Conservation (phyloP, 2,329 filamentous ascomycete genomes). For the Aspergillus sp. region DNA sequence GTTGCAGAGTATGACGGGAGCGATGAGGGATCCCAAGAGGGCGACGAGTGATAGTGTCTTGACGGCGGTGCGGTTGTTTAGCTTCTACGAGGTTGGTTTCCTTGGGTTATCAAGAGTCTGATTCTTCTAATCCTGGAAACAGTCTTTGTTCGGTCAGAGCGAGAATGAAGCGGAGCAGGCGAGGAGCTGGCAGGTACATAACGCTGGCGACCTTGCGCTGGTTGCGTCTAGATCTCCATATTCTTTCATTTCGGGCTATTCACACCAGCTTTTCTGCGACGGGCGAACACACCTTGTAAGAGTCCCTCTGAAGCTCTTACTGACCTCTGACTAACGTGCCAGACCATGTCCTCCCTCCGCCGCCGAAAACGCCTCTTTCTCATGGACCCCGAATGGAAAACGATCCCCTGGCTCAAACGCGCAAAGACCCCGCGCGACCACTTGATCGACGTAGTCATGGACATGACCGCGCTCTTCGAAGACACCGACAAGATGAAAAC, state of each 20-base stretch:
- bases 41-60: constrained; percentile 5
- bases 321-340: background rate
- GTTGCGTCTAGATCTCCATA: constrained; percentile 5
- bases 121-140: background rate
- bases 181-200: constrained; percentile 14
- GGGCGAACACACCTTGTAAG: constrained; percentile 11
- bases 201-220: constrained; percentile 8
- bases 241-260: constrained; percentile 9
- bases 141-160: constrained; percentile 8
- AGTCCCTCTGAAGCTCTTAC: background rate
- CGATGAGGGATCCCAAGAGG: constrained; percentile 3
- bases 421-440: constrained; percentile 15
- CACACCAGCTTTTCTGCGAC: constrained; percentile 11
- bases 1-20: constrained; percentile 4
- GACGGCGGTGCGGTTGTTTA: constrained; percentile 7
- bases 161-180: background rate
- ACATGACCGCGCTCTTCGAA: constrained; percentile 8
- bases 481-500: constrained; percentile 10
- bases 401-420: constrained; percentile 11
- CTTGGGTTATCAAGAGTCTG: background rate
- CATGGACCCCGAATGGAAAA: constrained; percentile 3
- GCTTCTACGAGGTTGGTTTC: constrained; percentile 12
- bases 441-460: constrained; percentile 10
- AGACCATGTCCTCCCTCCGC: constrained; percentile 9
- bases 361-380: constrained; percentile 9